Evolutionary conservation across 306 rosid species (phyloP).

Genomic region (Urtica urens): DNA sequence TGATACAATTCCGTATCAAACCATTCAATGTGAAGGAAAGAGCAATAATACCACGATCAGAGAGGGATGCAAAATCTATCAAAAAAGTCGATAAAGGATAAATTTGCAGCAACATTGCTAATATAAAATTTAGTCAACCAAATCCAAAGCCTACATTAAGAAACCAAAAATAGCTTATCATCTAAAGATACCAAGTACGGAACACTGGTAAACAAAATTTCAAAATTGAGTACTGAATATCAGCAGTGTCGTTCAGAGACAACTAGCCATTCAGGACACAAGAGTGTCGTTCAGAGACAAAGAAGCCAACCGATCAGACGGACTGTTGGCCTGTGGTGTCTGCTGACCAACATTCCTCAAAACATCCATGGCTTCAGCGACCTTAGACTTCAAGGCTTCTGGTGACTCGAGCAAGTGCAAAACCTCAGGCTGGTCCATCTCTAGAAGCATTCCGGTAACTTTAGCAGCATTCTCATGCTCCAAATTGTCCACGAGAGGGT

Average conservation of each 20-base stretch:
- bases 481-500: constrained; percentile 29
- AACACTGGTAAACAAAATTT: constrained; percentile 7
- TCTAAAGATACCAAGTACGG: not conserved
- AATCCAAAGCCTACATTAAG: not conserved
- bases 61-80: no score
- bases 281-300: constrained; percentile 21
- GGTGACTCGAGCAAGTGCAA: constrained; percentile 31
- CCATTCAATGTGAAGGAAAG: no score
- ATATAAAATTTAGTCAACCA: not conserved
- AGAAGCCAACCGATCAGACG: constrained; percentile 20
- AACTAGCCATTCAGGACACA: constrained; percentile 5
- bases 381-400: constrained; percentile 27
- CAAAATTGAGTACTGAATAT: constrained; percentile 7
- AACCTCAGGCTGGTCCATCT: constrained; percentile 34
- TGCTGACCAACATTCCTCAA: constrained; percentile 23
- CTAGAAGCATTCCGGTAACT: constrained; percentile 32
- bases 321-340: constrained; percentile 20
- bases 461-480: constrained; percentile 28
- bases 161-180: not conserved
- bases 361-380: constrained; percentile 29
- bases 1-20: no score
- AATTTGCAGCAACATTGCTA: not conserved
- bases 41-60: no score
- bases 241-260: not conserved
- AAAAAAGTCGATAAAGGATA: not conserved